Base-by-base conservation (phyloP, 2,329 filamentous ascomycete genomes). In the Leptographium lundbergii region DNA sequence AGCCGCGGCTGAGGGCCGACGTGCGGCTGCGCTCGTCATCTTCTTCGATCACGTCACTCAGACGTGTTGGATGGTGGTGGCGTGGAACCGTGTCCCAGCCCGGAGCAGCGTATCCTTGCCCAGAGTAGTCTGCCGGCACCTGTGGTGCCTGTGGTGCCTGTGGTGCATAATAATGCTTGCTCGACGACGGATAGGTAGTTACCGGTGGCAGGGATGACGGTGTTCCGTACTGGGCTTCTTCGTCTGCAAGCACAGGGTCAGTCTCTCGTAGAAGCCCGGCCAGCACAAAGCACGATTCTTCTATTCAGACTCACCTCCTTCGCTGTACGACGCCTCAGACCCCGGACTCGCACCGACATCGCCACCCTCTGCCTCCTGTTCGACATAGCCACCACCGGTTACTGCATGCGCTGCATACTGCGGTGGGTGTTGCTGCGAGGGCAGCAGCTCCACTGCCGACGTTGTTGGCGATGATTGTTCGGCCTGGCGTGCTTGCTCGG, bases 31-130 rank as follows among this genome's bases (percentile, higher is more conserved):
- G 79, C 72, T 95, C 89, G 65, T 94, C 89, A 63, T 95, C 87
- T 68, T 90, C 90, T 68, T 91, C 87, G 34, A 94, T 79, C 32
- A 96, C 91, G 72, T 95, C 91, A 70, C 90, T 95, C 63, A 96
- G 75, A 59, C 91, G 78, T 10, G 91, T 95, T 0, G 91, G 91
- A 72, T 96, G 90, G 65, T 94, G 89, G 71, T 95, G 91, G 59
- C 85, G 81, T 27, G 86, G 85, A 6, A 64, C 45, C n/a, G 75
- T 74, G 63, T 94, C 88, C 89, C 89, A 95, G 19, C 82, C 85
- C 2, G 84, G 79, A 1, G 81, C 80, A 9, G 77, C 84, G 71
- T 85, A 89, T 25, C 80, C 84, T 52, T 81, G 74, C 52, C 85
- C 86, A 6, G 79, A 77, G 67, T 90, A 90, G 66, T 90, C 86